Percentiles rank a stretch among this genome's conserved stretches.
These are phyloP conservation scores for Backusella mclennaniae DNA, from an alignment of 192 early-diverging fungal species.

Conservation along the genomic window DNA sequence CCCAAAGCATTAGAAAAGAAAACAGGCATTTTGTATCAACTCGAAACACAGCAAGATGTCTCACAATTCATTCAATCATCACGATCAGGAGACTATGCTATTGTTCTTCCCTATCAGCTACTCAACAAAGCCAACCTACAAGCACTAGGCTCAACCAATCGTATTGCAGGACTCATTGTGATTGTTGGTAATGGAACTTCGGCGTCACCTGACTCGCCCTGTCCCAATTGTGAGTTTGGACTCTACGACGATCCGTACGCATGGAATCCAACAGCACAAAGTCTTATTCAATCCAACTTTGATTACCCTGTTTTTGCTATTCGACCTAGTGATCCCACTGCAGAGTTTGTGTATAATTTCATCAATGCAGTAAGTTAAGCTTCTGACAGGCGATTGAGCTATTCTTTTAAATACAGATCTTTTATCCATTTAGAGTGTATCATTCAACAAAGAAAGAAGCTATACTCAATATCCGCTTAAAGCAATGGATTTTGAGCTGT, in stretches of 20 bases:
- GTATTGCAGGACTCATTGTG: slow-evolving; percentile 58
- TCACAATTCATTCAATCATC: slow-evolving; percentile 38
- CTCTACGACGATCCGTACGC: slow-evolving; percentile 62
- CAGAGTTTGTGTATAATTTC: slow-evolving; percentile 36
- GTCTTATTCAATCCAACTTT: slow-evolving; percentile 50
- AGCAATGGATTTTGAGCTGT: slow-evolving; percentile 66
- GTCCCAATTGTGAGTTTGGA: slow-evolving; percentile 71
- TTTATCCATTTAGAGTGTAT: slow-evolving; percentile 35
- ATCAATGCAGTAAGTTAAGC: slow-evolving; percentile 32
- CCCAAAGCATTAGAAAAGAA: slow-evolving; percentile 34
- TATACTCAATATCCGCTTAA: slow-evolving; percentile 67
- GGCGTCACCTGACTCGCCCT: slow-evolving; percentile 58
- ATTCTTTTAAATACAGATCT: neutral
- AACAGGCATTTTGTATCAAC: slow-evolving; percentile 57
- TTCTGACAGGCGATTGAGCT: neutral
- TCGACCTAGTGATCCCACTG: slow-evolving; percentile 34
- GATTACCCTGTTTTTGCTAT: slow-evolving; percentile 69
- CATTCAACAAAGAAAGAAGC: slow-evolving; percentile 39
- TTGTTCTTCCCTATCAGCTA: slow-evolving; percentile 62
- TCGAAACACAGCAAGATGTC: slow-evolving; percentile 48
- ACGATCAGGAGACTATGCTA: slow-evolving; percentile 47
- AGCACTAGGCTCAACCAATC: slow-evolving; percentile 41
- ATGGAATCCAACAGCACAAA: slow-evolving; percentile 70
- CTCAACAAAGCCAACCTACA: slow-evolving; percentile 50
- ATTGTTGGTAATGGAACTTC: slow-evolving; percentile 38